Base-by-base conservation (phyloP, 257 asterid genomes). In the Primulina eburnea region DNA sequence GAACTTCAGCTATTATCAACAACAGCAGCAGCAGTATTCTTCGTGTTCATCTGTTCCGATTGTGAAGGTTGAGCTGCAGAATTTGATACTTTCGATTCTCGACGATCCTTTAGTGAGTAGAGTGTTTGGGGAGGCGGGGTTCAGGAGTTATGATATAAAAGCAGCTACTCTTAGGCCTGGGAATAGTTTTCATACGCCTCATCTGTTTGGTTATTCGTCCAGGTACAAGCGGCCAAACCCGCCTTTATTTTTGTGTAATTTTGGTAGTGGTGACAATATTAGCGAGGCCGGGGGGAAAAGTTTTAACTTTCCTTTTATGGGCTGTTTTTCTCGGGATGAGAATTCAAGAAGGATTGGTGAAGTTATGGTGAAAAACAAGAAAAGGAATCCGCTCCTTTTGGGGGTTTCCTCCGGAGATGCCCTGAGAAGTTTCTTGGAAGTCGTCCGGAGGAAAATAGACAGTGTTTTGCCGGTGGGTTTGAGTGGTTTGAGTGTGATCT, bases 71-170 rank as follows among this genome's bases (percentile, higher is more conserved):
- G 99, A 93, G 88, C 78, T 93, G 20, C 86, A 68, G 71, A 90
- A 87, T 73, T 76, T 93, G 82, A 73, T 89, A 4, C 57, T 89
- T 0, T 89, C 97, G 43, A 82, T 93, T 67, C 87, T 93, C 5
- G 99, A 93, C 66, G 99, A 93, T 34, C 99, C 97, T 1, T 71
- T 88, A 43, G 97, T 93, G 75, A 93, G 97, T 71, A 76, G 95
- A 38, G 96, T 93, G 0, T 83, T 93, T 10, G 95, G 90, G 6
- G 99, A 93, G 74, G 96, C 96, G 2, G 99, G 99, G 3, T 89
- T 90, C 29, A 70, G 90, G 72, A 93, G 96, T 73, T 81, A 83
- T 70, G 97, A 90, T 71, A 85, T 93, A 3, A 93, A 93, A 71
- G 43, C 89, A 75, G 95, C 96, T 16, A 76, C 84, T 9, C 70